A percentile compares a stretch with the other conserved stretches of the same genome.
phyloP scores from a whole-genome alignment of 106 monocot genomes.

The Cymbidium sinense region DNA sequence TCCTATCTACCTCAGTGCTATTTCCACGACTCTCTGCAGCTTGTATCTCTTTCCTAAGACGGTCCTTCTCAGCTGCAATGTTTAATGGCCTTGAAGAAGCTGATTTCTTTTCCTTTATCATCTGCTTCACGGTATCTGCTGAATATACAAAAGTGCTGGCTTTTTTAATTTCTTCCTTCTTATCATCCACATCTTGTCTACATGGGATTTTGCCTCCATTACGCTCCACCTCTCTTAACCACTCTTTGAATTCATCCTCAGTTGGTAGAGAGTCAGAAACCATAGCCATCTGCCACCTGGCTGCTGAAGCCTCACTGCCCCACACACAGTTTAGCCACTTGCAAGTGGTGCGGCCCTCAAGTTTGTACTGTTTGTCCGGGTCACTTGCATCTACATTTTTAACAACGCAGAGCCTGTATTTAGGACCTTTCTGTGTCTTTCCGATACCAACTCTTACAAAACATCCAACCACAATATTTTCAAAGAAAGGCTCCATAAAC shows the following conservation, averaged over 20 bases:
- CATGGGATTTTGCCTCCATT: constrained; percentile 42
- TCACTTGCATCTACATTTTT: constrained; percentile 79
- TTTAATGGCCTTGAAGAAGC: constrained; percentile 65
- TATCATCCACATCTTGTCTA: constrained; percentile 46
- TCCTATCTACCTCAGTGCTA: constrained; percentile 56
- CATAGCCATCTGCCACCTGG: constrained; percentile 83
- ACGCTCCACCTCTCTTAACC: constrained; percentile 53
- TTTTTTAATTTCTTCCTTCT: constrained; percentile 59
- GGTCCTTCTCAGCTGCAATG: constrained; percentile 83
- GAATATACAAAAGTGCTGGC: constrained; percentile 68
- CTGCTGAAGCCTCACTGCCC: constrained; percentile 62
- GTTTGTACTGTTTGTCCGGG: constrained; percentile 56
- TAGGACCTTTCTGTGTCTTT: constrained; percentile 42
- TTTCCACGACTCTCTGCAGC: constrained; percentile 41
- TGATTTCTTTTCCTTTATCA: constrained; percentile 87
- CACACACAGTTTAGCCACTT: constrained; percentile 77
- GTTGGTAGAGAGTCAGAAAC: constrained; percentile 67
- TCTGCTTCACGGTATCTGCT: constrained; percentile 81
- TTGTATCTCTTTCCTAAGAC: constrained; percentile 75
- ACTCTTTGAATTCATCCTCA: constrained; percentile 61
- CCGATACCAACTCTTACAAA: constrained; percentile 84
- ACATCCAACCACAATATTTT: constrained; percentile 72
- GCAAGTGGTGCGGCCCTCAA: constrained; percentile 59
- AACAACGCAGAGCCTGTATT: constrained; percentile 69
- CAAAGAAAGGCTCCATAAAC: constrained; percentile 95